A percentile compares a stretch with the other conserved stretches of the same genome.
phyloP scores from a whole-genome alignment of 306 rosid genomes.

The Quercus aquifolioides region DNA sequence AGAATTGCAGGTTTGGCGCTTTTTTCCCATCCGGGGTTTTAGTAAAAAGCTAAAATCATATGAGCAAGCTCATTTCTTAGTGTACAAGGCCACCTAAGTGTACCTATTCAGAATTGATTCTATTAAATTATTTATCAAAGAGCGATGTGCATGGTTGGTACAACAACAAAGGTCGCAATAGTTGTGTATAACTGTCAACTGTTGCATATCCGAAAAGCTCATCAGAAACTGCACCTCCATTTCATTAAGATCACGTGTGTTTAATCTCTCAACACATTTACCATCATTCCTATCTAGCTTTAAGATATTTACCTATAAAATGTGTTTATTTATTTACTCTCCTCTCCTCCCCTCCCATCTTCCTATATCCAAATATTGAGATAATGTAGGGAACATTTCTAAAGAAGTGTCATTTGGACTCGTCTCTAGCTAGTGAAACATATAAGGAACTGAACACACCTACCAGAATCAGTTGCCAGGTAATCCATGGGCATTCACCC shows the following conservation, averaged over 20 bases:
- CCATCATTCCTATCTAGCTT: not conserved
- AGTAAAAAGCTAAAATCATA: not conserved
- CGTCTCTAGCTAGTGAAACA: no score
- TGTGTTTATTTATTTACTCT: not conserved
- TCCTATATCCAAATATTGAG: no score
- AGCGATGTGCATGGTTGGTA: not conserved
- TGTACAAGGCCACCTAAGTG: not conserved
- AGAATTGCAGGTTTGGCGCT: no score
- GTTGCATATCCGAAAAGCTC: not conserved
- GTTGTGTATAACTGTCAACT: not conserved
- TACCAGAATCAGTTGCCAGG: no score
- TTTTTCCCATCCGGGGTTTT: no score
- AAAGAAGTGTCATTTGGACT: no score
- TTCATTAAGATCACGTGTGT: not conserved
- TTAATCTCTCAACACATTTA: not conserved
- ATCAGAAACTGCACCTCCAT: not conserved
- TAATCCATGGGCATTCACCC: no score
- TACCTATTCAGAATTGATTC: not conserved
- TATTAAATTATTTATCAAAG: not conserved
- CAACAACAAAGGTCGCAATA: not conserved
- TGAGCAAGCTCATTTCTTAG: not conserved
- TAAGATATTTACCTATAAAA: not conserved
- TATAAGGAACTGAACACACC: no score
- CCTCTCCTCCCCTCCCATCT: no score
- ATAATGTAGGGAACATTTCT: no score